phyloP scores from a whole-genome alignment of 1,284 basidiomycete species.

The Caloboletus firmus region DNA sequence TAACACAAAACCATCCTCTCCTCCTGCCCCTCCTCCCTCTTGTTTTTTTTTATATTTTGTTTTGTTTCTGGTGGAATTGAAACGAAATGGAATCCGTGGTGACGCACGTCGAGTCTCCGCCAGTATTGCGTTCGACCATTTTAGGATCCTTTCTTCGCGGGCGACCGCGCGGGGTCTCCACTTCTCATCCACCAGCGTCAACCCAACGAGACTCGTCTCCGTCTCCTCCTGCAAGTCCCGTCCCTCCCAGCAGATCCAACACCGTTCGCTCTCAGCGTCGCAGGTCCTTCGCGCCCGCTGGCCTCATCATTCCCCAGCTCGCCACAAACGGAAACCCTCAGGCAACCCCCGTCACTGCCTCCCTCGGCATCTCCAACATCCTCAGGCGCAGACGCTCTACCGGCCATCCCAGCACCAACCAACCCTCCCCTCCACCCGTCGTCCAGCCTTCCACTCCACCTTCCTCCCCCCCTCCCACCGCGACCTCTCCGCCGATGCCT shows the following conservation, averaged over 20 bases:
- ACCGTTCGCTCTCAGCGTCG: slow-evolving; percentile 20
- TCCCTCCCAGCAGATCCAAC: background rate
- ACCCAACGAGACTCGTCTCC: slow-evolving; percentile 13
- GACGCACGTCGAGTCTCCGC: slow-evolving; percentile 23
- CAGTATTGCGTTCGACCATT: slow-evolving; percentile 35
- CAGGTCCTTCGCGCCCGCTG: slow-evolving; percentile 26
- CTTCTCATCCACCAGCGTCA: slow-evolving; percentile 18
- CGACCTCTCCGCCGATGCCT: slow-evolving; percentile 17
- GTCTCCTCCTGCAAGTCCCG: slow-evolving; percentile 25
- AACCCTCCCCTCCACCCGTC: slow-evolving; percentile 25
- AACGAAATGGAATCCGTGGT: slow-evolving; percentile 13
- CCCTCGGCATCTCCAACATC: slow-evolving; percentile 47
- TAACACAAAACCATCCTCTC: background rate
- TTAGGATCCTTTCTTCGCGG: slow-evolving; percentile 36
- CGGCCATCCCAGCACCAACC: slow-evolving; percentile 30
- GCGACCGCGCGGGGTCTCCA: slow-evolving; percentile 34
- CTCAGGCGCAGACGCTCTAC: slow-evolving; percentile 52
- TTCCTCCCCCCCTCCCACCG: slow-evolving; percentile 13
- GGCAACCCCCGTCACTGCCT: slow-evolving; percentile 19
- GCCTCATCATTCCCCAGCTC: slow-evolving; percentile 27
- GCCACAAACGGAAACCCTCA: slow-evolving; percentile 21
- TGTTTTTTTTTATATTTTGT: background rate
- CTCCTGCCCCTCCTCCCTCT: background rate
- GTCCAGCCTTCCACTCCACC: slow-evolving; percentile 12
- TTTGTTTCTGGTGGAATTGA: background rate